Percentiles rank a stretch among this genome's conserved stretches.
Conservation (phyloP, 495 filamentous ascomycete genomes). For the Daldinia caldariorum region DNA sequence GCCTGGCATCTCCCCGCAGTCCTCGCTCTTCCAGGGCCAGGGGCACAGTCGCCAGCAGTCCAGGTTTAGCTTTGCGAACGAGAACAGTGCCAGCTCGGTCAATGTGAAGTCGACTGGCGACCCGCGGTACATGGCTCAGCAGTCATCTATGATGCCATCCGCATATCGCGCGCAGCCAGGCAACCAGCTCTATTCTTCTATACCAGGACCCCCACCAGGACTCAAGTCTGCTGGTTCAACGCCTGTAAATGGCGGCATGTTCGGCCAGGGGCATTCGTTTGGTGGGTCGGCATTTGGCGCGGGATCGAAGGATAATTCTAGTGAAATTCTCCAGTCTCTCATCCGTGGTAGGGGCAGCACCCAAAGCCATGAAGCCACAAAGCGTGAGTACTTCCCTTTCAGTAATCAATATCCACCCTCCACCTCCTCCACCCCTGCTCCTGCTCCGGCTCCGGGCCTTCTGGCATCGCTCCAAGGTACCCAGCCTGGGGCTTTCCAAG, state of each 20-base stretch:
- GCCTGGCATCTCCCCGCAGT: slow-evolving; percentile 57
- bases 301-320: slow-evolving; percentile 69
- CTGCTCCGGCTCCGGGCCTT: slow-evolving; percentile 87
- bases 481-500: slow-evolving; percentile 83
- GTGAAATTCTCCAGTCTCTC: slow-evolving; percentile 82
- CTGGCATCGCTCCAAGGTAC: slow-evolving; percentile 89
- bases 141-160: slow-evolving; percentile 87
- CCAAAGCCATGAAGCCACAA: slow-evolving; percentile 80
- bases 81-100: slow-evolving; percentile 66
- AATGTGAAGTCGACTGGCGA: slow-evolving; percentile 85
- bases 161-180: slow-evolving; percentile 67
- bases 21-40: slow-evolving; percentile 74
- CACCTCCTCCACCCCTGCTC: slow-evolving; percentile 86
- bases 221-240: slow-evolving; percentile 94
- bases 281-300: slow-evolving; percentile 65
- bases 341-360: slow-evolving; percentile 65
- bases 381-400: slow-evolving; percentile 93
- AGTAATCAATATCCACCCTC: slow-evolving; percentile 77
- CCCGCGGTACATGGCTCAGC: slow-evolving; percentile 86
- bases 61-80: slow-evolving; percentile 85
- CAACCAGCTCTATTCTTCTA: slow-evolving; percentile 72
- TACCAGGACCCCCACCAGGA: slow-evolving; percentile 93
- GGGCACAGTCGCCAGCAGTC: slow-evolving; percentile 88
- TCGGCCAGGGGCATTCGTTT: slow-evolving; percentile 73
- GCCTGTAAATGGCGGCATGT: slow-evolving; percentile 71